These are phyloP conservation scores for Aureobasidium musti DNA, from an alignment of 2,329 filamentous ascomycete species.

Conservation along the genomic window DNA sequence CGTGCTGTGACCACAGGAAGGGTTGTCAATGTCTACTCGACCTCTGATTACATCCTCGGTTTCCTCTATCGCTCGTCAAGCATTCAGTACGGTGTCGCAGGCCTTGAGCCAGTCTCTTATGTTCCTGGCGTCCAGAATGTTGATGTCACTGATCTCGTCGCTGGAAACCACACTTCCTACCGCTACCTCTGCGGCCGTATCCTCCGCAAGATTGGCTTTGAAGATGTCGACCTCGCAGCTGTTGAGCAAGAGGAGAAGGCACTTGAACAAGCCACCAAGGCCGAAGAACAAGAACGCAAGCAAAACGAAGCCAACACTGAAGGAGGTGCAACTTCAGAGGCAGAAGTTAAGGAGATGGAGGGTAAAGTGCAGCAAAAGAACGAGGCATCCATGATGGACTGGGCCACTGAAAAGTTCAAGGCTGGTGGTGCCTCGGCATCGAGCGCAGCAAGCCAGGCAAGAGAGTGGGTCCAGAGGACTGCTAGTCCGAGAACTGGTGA, in stretches of 20 bases:
- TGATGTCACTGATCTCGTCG: constrained; percentile 54
- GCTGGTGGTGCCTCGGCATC: constrained; percentile 37
- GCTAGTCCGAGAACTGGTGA: constrained; percentile 6
- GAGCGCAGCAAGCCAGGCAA: constrained; percentile 30
- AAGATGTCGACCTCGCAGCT: constrained; percentile 52
- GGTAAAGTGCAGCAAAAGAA: constrained; percentile 49
- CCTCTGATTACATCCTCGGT: constrained; percentile 82
- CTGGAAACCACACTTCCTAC: constrained; percentile 53
- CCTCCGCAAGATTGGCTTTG: constrained; percentile 56
- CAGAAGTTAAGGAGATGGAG: constrained; percentile 43
- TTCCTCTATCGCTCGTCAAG: constrained; percentile 85
- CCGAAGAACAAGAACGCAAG: constrained; percentile 41
- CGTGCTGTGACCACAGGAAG: constrained; percentile 77
- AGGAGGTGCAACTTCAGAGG: constrained; percentile 33
- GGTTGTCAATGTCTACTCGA: constrained; percentile 84
- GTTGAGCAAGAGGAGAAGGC: constrained; percentile 51
- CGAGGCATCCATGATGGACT: constrained; percentile 47
- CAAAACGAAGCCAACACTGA: constrained; percentile 36
- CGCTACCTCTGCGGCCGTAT: constrained; percentile 54
- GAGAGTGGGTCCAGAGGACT: constrained; percentile 15
- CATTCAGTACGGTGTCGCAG: constrained; percentile 79
- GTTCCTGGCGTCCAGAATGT: constrained; percentile 66
- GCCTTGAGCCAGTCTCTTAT: constrained; percentile 69
- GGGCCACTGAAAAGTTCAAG: constrained; percentile 48
- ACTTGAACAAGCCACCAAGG: constrained; percentile 44